Evolutionary conservation across 441 rosid species (phyloP).

Genomic region (Pelargonium exstipulatum): DNA sequence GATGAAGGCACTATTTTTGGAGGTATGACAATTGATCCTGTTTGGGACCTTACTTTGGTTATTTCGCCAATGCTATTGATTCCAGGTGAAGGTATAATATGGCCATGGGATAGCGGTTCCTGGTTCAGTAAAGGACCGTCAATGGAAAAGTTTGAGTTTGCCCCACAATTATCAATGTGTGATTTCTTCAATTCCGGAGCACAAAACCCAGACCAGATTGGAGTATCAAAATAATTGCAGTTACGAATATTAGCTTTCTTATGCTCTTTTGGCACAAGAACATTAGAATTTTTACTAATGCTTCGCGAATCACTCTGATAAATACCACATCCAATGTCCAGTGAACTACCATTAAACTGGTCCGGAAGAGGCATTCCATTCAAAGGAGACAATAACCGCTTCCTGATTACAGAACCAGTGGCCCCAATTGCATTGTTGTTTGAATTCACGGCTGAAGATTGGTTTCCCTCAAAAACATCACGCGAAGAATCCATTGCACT

Average conservation of each 20-base stretch:
- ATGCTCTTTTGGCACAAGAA: slow-evolving; percentile 35
- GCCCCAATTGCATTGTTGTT: slow-evolving; percentile 23
- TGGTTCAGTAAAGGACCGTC: slow-evolving; percentile 32
- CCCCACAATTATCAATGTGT: slow-evolving; percentile 20
- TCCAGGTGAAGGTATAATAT: slow-evolving; percentile 18
- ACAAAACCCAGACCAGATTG: slow-evolving; percentile 24
- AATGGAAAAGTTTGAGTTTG: slow-evolving; percentile 21
- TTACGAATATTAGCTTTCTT: slow-evolving; percentile 45
- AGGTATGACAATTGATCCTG: slow-evolving; percentile 36
- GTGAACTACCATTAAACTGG: slow-evolving; percentile 31
- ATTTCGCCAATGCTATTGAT: slow-evolving; percentile 22
- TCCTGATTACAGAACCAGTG: slow-evolving; percentile 35
- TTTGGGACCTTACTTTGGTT: slow-evolving; percentile 24
- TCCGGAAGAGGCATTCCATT: slow-evolving; percentile 39
- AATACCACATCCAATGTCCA: slow-evolving; percentile 32
- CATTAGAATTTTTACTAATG: slow-evolving; percentile 17
- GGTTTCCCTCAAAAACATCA: slow-evolving; percentile 28
- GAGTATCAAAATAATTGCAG: slow-evolving; percentile 24
- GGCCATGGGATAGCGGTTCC: slow-evolving; percentile 22
- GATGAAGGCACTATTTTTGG: slow-evolving; percentile 29
- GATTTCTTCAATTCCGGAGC: slow-evolving; percentile 27
- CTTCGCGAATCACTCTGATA: slow-evolving; percentile 20
- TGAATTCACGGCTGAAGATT: slow-evolving; percentile 26
- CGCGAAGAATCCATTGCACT: slow-evolving; percentile 27
- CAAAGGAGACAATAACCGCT: slow-evolving; percentile 45